Evolutionary conservation across 208 protist species (phyloP).

Genomic region (Crithidia expoeki): DNA sequence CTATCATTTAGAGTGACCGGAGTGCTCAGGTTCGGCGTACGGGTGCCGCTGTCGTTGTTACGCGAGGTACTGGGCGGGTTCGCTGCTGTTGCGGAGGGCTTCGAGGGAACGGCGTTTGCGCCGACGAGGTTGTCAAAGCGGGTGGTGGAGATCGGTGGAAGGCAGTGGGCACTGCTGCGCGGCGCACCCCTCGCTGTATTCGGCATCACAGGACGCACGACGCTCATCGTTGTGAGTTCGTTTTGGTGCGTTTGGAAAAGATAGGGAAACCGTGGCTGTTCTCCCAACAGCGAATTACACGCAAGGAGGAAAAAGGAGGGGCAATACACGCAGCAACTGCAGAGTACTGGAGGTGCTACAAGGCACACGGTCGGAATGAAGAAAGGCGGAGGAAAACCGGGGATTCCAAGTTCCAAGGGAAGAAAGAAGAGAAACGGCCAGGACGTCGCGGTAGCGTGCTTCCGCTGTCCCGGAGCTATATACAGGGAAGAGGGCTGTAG

Average conservation of each 20-base stretch:
- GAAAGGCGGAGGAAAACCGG: background rate
- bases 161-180: background rate
- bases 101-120: background rate
- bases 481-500: too few species aligned
- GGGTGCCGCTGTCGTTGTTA: too few species aligned
- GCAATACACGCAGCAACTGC: background rate
- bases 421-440: too few species aligned
- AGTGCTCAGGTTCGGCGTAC: too few species aligned
- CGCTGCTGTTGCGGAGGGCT: background rate
- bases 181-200: background rate
- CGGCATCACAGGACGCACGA: background rate
- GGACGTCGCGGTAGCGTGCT: too few species aligned
- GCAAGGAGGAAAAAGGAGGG: background rate
- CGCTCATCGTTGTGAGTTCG: background rate
- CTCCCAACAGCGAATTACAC: background rate
- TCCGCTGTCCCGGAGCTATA: too few species aligned
- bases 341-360: too few species aligned
- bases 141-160: conserved; percentile 2
- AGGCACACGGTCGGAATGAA: background rate
- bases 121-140: conserved; percentile 1
- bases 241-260: background rate
- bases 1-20: too few species aligned
- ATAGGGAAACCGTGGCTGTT: too few species aligned
- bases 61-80: too few species aligned
- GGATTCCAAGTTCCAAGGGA: too few species aligned